Conservation (phyloP, 2,329 filamentous ascomycete species). For the Neocucurbitaria cava region DNA sequence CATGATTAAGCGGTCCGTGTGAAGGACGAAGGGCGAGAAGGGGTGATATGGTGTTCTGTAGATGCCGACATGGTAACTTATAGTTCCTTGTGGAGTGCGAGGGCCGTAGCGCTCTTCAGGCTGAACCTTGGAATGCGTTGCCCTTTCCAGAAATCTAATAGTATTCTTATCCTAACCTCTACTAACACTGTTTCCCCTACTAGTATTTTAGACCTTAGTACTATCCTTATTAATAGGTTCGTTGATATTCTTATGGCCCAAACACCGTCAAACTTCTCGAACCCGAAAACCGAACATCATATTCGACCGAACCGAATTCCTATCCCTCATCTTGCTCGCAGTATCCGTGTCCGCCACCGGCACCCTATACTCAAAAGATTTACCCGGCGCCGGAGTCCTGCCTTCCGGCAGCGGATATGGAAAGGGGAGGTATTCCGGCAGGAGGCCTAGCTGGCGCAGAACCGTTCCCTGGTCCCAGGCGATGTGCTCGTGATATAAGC, state of each 20-base stretch:
- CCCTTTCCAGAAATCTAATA: too few species aligned
- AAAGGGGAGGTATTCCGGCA: slow-evolving; percentile 70
- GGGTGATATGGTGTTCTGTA: background rate
- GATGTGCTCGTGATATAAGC: slow-evolving; percentile 73
- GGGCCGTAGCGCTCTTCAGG: too few species aligned
- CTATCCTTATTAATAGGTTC: too few species aligned
- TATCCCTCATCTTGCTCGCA: slow-evolving; percentile 57
- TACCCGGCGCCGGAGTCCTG: slow-evolving; percentile 42
- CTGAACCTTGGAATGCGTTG: too few species aligned
- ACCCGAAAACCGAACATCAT: slow-evolving; percentile 57
- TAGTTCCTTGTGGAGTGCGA: background rate
- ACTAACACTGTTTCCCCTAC: too few species aligned
- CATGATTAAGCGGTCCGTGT: slow-evolving; percentile 12
- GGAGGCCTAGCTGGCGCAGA: slow-evolving; percentile 64
- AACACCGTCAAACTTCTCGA: background rate
- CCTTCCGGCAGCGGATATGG: slow-evolving; percentile 46
- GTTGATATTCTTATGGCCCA: too few species aligned
- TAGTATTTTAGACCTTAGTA: too few species aligned
- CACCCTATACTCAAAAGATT: slow-evolving; percentile 62
- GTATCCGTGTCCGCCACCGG: slow-evolving; percentile 64
- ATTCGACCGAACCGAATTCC: slow-evolving; percentile 59
- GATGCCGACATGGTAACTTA: background rate
- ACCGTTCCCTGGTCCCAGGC: slow-evolving; percentile 70
- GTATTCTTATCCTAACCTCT: too few species aligned
- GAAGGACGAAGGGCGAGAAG: slow-evolving; percentile 7